Percentiles rank a stretch among this genome's conserved stretches.
These are phyloP conservation scores for Globisporangium splendens DNA, from an alignment of 352 stramenopile genomes.

Conservation along the genomic window DNA sequence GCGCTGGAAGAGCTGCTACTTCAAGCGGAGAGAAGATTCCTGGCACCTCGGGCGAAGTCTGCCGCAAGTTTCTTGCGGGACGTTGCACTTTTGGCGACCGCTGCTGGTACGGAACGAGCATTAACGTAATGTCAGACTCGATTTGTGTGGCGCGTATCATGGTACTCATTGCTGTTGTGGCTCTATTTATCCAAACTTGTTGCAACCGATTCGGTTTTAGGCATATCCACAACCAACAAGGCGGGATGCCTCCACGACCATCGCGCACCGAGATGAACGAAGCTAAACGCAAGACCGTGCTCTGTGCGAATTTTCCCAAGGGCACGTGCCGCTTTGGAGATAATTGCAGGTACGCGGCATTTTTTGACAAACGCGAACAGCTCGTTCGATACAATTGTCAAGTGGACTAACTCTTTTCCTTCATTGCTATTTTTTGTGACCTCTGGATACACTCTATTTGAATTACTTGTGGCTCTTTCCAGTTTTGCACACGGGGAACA, in stretches of 20 bases:
- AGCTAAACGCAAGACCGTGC: constrained; percentile 61
- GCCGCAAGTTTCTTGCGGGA: constrained; percentile 67
- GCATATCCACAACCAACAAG: constrained; percentile 48
- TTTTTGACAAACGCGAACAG: neutral
- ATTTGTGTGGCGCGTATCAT: constrained; percentile 10
- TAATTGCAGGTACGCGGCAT: constrained; percentile 70
- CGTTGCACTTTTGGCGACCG: constrained; percentile 75
- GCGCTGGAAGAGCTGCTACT: neutral
- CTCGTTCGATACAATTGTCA: neutral
- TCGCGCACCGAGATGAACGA: constrained; percentile 36
- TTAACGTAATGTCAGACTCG: constrained; percentile 9
- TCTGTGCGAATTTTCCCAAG: constrained; percentile 71
- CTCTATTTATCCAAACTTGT: constrained; percentile 10
- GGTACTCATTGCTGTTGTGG: constrained; percentile 2
- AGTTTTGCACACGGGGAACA: constrained; percentile 83
- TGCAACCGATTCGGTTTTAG: constrained; percentile 19
- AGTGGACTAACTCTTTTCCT: neutral
- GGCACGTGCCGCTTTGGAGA: constrained; percentile 80
- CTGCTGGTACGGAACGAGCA: constrained; percentile 64
- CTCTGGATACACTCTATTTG: constrained; percentile 15
- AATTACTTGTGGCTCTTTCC: neutral
- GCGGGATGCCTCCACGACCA: constrained; percentile 6
- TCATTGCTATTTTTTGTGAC: constrained; percentile 15
- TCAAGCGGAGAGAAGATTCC: constrained; percentile 25
- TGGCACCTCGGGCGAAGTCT: constrained; percentile 54